Percentiles rank a stretch among this genome's conserved stretches.
These are phyloP conservation scores for Saitozyma sp. DNA, from an alignment of 768 basidiomycete species.

Conservation along the genomic window DNA sequence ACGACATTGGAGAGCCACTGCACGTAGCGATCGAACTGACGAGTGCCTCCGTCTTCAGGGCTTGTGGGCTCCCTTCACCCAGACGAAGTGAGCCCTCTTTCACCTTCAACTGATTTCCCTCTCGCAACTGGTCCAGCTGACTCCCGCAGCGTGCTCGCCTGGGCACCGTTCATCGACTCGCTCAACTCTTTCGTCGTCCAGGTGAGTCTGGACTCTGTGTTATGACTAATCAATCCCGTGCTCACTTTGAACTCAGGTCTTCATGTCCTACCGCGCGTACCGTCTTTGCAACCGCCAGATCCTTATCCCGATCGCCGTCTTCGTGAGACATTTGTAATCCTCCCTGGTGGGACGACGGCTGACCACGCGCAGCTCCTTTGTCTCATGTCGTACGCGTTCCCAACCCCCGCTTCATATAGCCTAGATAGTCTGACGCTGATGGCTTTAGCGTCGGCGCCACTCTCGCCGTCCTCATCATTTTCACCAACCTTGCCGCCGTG, in stretches of 20 bases:
- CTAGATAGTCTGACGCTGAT: too few species aligned
- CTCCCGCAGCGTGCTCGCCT: conserved; percentile 5
- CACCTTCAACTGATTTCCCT: too few species aligned
- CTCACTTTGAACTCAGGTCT: conserved; percentile 1
- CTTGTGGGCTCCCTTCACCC: conserved; percentile 15
- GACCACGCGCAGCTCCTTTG: conserved; percentile 5
- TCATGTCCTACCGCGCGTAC: conserved; percentile 26
- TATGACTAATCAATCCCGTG: too few species aligned
- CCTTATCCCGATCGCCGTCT: conserved; percentile 11
- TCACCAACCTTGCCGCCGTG: conserved; percentile 13
- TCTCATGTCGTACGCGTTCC: neutral
- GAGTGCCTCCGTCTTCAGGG: neutral
- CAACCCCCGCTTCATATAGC: too few species aligned
- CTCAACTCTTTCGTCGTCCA: conserved; percentile 20
- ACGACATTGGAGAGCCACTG: too few species aligned
- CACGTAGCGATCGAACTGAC: too few species aligned
- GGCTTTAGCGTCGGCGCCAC: conserved; percentile 17
- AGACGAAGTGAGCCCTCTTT: conserved; percentile 5
- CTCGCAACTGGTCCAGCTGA: neutral
- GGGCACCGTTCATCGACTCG: conserved; percentile 22
- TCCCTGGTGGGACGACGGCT: neutral
- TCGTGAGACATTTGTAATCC: conserved; percentile 3
- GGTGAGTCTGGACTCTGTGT: neutral
- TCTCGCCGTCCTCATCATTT: conserved; percentile 22
- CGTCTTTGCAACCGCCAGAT: conserved; percentile 12